Conservation (phyloP, 768 basidiomycete species). For the Clathrus columnatus region DNA sequence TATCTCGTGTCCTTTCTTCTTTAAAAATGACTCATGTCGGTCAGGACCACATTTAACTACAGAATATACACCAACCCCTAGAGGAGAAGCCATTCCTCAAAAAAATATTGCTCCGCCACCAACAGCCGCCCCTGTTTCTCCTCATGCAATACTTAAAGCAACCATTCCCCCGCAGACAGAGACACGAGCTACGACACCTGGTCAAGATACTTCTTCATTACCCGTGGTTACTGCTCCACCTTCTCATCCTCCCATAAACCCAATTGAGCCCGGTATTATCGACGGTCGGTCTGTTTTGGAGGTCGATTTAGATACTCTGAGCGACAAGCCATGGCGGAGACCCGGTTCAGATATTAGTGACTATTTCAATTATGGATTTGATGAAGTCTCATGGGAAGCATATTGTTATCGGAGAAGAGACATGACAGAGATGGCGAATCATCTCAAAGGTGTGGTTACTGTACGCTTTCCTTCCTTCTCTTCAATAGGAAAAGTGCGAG, state of each 20-base stretch:
- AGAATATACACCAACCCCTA: slow-evolving; percentile 59
- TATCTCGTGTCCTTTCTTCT: slow-evolving; percentile 12
- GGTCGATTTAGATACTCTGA: slow-evolving; percentile 63
- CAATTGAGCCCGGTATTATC: slow-evolving; percentile 51
- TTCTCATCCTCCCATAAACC: slow-evolving; percentile 74
- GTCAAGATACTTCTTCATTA: slow-evolving; percentile 52
- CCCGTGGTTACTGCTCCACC: slow-evolving; percentile 64
- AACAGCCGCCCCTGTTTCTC: slow-evolving; percentile 12
- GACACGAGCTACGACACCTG: slow-evolving; percentile 20
- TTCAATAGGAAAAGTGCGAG: not conserved
- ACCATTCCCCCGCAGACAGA: slow-evolving; percentile 17
- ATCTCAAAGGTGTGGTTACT: slow-evolving; percentile 76
- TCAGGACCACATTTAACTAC: slow-evolving; percentile 54
- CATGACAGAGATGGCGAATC: slow-evolving; percentile 67
- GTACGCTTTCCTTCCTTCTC: slow-evolving; percentile 36
- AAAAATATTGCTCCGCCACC: slow-evolving; percentile 24
- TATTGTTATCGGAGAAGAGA: slow-evolving; percentile 83
- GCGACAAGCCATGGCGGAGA: slow-evolving; percentile 84
- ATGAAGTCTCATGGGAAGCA: slow-evolving; percentile 91
- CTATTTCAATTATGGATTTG: slow-evolving; percentile 99
- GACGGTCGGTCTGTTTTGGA: slow-evolving; percentile 79
- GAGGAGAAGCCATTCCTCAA: slow-evolving; percentile 47
- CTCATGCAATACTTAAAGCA: slow-evolving; percentile 12
- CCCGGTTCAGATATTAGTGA: slow-evolving; percentile 91
- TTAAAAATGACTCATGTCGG: slow-evolving; percentile 11